phyloP scores from a whole-genome alignment of 2,329 filamentous ascomycete genomes.

The Oidium heveae region DNA sequence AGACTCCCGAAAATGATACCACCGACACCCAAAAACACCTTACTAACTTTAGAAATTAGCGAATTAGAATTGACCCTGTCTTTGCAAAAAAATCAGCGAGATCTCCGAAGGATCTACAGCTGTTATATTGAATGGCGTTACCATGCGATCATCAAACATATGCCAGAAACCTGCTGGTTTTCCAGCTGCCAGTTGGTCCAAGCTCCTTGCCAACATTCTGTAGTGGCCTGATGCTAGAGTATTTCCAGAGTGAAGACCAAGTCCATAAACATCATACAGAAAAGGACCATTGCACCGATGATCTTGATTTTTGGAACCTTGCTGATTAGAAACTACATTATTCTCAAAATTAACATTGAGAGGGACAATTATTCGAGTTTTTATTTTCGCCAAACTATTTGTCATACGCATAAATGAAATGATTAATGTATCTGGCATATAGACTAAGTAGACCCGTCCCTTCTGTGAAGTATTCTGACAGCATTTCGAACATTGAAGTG shows the following conservation, averaged over 20 bases:
- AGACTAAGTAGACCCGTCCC: slow-evolving; percentile 1
- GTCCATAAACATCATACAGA: slow-evolving; percentile 64
- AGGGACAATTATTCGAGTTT: neutral
- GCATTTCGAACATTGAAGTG: slow-evolving; percentile 1
- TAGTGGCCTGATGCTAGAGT: slow-evolving; percentile 9
- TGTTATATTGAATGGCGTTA: slow-evolving; percentile 1
- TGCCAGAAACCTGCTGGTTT: slow-evolving; percentile 4
- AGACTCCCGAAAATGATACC: too few relatives aligned
- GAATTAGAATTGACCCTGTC: neutral
- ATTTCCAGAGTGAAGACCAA: slow-evolving; percentile 23
- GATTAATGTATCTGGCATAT: slow-evolving; percentile 3
- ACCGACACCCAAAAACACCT: too few relatives aligned
- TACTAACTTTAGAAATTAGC: too few relatives aligned
- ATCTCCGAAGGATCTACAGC: neutral
- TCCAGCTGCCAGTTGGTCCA: slow-evolving; percentile 3
- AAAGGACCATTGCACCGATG: slow-evolving; percentile 28
- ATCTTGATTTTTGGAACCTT: slow-evolving; percentile 11
- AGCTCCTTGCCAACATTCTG: slow-evolving; percentile 5
- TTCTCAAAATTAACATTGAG: slow-evolving; percentile 15
- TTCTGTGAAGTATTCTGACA: neutral
- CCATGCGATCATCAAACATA: slow-evolving; percentile 3
- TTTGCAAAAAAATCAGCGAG: neutral
- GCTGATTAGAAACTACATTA: slow-evolving; percentile 18
- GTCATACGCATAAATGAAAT: slow-evolving; percentile 2
- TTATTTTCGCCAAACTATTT: neutral